Evolutionary conservation across 2,329 filamentous ascomycete genomes (phyloP).

Genomic region (Penicillium digitatum): DNA sequence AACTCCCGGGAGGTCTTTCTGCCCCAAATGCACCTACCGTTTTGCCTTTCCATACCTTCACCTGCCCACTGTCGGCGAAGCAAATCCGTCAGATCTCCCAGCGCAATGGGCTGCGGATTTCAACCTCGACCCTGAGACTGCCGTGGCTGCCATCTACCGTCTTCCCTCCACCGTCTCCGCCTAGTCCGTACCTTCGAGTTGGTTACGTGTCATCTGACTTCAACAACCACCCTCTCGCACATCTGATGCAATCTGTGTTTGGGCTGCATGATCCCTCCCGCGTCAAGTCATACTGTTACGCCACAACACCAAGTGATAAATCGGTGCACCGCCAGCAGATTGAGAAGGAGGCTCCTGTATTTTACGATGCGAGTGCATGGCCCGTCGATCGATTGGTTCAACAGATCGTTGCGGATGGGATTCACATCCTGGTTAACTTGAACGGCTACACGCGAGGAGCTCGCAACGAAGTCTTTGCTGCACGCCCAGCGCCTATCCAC

Average conservation of each 20-base stretch:
- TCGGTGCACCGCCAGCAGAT: slow-evolving; percentile 90
- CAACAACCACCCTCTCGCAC: slow-evolving; percentile 94
- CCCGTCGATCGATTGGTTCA: slow-evolving; percentile 75
- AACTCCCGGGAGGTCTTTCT: slow-evolving; percentile 66
- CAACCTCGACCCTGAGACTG: slow-evolving; percentile 78
- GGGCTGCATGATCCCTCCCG: slow-evolving; percentile 73
- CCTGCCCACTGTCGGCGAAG: slow-evolving; percentile 83
- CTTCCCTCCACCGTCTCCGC: slow-evolving; percentile 79
- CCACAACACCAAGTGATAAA: slow-evolving; percentile 84
- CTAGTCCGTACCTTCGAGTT: slow-evolving; percentile 77
- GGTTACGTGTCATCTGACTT: slow-evolving; percentile 98
- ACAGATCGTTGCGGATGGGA: slow-evolving; percentile 80
- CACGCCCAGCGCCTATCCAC: slow-evolving; percentile 87
- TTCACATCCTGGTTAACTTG: slow-evolving; percentile 95
- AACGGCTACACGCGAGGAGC: slow-evolving; percentile 96
- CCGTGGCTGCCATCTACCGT: slow-evolving; percentile 81
- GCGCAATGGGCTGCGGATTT: slow-evolving; percentile 88
- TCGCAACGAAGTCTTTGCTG: slow-evolving; percentile 96
- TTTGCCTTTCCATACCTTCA: slow-evolving; percentile 96
- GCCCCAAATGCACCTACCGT: slow-evolving; percentile 89
- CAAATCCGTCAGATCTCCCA: slow-evolving; percentile 94
- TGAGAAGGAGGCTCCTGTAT: slow-evolving; percentile 84
- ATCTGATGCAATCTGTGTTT: slow-evolving; percentile 98
- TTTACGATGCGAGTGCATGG: slow-evolving; percentile 85
- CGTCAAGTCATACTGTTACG: slow-evolving; percentile 88